phyloP scores from a whole-genome alignment of 2,329 filamentous ascomycete species.

The Aspergillus brunneoviolaceus region DNA sequence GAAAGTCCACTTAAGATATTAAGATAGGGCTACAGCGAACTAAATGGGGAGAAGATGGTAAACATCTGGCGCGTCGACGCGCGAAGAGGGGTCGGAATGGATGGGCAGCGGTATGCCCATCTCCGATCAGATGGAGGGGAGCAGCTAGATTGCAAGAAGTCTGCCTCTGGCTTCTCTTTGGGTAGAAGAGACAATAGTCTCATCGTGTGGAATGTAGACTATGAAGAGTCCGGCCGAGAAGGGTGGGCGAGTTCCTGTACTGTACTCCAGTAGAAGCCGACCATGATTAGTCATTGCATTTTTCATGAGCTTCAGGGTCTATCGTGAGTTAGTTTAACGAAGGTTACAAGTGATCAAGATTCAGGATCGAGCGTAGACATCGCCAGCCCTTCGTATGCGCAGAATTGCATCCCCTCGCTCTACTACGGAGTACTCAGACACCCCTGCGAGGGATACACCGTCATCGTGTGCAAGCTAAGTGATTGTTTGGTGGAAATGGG shows the following conservation, averaged over 20 bases:
- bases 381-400: background rate
- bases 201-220: slow-evolving; percentile 3
- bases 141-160: background rate
- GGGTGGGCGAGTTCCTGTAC: background rate
- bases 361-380: slow-evolving; percentile 1
- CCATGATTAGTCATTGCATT: slow-evolving; percentile 1
- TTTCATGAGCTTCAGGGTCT: background rate
- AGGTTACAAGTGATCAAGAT: background rate
- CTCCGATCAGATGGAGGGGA: background rate
- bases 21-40: slow-evolving; percentile 1
- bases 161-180: slow-evolving; percentile 1
- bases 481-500: background rate
- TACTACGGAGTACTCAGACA: background rate
- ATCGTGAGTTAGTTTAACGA: no score
- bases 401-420: background rate
- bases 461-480: slow-evolving; percentile 5
- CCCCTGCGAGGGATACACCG: background rate
- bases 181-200: background rate
- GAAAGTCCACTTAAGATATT: background rate
- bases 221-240: background rate
- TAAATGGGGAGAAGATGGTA: slow-evolving; percentile 12
- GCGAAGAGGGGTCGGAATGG: slow-evolving; percentile 22
- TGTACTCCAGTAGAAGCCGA: background rate
- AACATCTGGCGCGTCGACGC: slow-evolving; percentile 22
- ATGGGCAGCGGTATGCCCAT: slow-evolving; percentile 12